phyloP scores from a whole-genome alignment of 768 basidiomycete species.

The Suillus plorans region DNA sequence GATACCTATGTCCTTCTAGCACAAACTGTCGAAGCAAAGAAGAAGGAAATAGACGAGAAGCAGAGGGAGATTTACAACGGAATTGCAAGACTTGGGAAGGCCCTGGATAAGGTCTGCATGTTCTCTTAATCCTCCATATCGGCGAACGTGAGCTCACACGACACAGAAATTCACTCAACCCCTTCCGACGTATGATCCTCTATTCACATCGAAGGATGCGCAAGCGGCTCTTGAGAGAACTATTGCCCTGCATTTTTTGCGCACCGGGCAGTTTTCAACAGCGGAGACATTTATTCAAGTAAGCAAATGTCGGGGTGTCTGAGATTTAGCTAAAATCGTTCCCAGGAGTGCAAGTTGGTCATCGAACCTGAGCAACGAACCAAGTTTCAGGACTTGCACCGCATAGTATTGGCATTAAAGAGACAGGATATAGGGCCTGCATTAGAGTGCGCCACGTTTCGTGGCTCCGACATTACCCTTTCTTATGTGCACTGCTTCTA shows the following conservation, averaged over 20 bases:
- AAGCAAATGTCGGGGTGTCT: slow-evolving; percentile 17
- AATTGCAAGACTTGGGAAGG: slow-evolving; percentile 77
- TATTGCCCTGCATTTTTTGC: slow-evolving; percentile 73
- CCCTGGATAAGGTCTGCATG: slow-evolving; percentile 79
- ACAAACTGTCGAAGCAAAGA: slow-evolving; percentile 62
- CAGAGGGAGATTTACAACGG: slow-evolving; percentile 87
- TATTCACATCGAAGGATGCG: slow-evolving; percentile 64
- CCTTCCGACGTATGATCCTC: slow-evolving; percentile 63
- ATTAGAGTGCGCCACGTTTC: slow-evolving; percentile 55
- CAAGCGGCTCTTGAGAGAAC: slow-evolving; percentile 63
- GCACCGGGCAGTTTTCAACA: slow-evolving; percentile 78
- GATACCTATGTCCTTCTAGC: slow-evolving; percentile 50
- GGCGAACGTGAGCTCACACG: slow-evolving; percentile 8
- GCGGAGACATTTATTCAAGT: slow-evolving; percentile 77
- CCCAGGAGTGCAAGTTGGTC: slow-evolving; percentile 66
- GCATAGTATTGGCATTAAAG: slow-evolving; percentile 66
- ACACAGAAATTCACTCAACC: slow-evolving; percentile 58
- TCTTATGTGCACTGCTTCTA: slow-evolving; percentile 30
- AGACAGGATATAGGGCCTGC: slow-evolving; percentile 72
- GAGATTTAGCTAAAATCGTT: not conserved
- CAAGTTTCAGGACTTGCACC: slow-evolving; percentile 70
- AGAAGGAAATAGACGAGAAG: slow-evolving; percentile 84
- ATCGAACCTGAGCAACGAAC: slow-evolving; percentile 49
- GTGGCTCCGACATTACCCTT: not conserved
- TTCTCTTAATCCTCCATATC: not conserved